These are phyloP conservation scores for Gomphus bonarii DNA, from an alignment of 1,284 basidiomycete genomes.

Conservation along the genomic window DNA sequence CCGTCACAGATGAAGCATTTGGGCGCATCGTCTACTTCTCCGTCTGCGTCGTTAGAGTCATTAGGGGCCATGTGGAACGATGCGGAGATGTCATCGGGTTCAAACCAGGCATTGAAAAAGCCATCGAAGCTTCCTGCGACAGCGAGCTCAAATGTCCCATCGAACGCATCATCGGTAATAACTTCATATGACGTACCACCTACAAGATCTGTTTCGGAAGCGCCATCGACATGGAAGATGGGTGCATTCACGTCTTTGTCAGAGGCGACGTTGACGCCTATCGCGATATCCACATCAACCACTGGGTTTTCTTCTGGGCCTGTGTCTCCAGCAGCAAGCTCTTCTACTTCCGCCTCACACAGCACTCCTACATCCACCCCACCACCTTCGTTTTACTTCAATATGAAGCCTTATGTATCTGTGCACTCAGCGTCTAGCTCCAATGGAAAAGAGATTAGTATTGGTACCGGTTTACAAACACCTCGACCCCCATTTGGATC, in stretches of 20 bases:
- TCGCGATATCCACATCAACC: neutral
- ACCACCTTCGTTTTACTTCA: conserved; percentile 10
- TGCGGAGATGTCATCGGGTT: neutral
- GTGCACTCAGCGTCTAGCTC: neutral
- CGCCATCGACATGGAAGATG: neutral
- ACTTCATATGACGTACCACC: neutral
- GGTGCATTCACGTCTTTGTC: neutral
- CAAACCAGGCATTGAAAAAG: neutral
- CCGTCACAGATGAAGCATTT: neutral
- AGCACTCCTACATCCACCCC: conserved; percentile 10
- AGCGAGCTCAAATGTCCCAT: neutral
- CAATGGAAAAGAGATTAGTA: neutral
- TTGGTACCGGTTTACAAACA: neutral
- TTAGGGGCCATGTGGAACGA: neutral
- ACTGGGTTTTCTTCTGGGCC: neutral
- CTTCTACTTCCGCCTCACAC: neutral
- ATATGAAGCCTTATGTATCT: neutral
- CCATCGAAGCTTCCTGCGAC: neutral
- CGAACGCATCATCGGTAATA: too few species aligned
- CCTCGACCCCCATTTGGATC: neutral
- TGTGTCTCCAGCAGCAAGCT: neutral
- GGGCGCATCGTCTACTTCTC: neutral
- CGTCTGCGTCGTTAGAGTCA: neutral
- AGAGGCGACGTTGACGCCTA: neutral
- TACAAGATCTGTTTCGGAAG: neutral